Conservation (phyloP, 306 rosid genomes). For the Vigna mungo region DNA sequence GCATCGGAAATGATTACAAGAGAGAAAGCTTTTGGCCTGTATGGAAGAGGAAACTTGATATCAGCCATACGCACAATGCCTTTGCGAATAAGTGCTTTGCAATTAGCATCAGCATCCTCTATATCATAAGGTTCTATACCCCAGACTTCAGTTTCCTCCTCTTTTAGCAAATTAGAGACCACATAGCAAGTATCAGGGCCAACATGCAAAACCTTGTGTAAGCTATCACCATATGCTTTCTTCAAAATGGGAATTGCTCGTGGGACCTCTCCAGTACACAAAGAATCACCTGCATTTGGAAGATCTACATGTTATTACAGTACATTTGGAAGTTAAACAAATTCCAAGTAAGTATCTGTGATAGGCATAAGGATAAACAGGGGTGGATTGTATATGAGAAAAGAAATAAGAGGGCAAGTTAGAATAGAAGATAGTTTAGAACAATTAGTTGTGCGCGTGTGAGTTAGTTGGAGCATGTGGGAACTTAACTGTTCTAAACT, state of each 20-base stretch:
- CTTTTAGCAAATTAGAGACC: constrained; percentile 56
- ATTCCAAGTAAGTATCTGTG: constrained; percentile 14
- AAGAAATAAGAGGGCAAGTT: too few species aligned
- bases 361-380: too few species aligned
- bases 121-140: constrained; percentile 72
- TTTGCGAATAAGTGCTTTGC: constrained; percentile 61
- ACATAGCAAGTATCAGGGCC: constrained; percentile 66
- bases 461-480: too few species aligned
- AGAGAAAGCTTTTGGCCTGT: constrained; percentile 63
- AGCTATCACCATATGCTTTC: constrained; percentile 59
- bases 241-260: constrained; percentile 57
- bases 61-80: constrained; percentile 68
- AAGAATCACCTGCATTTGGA: constrained; percentile 56
- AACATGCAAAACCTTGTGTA: constrained; percentile 61
- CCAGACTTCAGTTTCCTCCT: constrained; percentile 79
- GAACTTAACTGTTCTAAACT: too few species aligned
- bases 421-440: too few species aligned
- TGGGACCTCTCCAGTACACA: constrained; percentile 62
- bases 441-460: too few species aligned
- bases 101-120: constrained; percentile 63
- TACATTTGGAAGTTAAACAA: neutral
- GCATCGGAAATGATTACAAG: constrained; percentile 69
- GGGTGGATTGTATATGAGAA: too few species aligned
- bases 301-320: neutral
- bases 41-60: constrained; percentile 70